These are phyloP conservation scores for Calophaca sinica DNA, from an alignment of 306 rosid genomes.

Conservation along the genomic window DNA sequence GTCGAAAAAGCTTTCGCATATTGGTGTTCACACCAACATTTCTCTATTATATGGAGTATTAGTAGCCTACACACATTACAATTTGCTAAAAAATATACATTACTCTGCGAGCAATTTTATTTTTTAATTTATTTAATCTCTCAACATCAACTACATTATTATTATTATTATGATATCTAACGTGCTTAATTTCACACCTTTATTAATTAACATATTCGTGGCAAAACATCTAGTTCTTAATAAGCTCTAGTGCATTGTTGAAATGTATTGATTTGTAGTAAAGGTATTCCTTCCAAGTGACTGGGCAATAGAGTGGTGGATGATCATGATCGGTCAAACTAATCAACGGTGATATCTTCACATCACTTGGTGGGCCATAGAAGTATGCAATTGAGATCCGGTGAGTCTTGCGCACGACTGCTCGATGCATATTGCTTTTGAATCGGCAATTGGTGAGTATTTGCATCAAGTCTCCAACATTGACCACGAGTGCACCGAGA, in stretches of 20 bases:
- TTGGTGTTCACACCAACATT: too few species aligned
- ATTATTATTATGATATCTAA: too few species aligned
- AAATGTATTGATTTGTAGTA: slow-evolving; percentile 46
- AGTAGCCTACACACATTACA: too few species aligned
- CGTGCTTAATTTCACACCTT: too few species aligned
- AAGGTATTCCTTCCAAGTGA: slow-evolving; percentile 63
- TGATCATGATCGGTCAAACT: slow-evolving; percentile 39
- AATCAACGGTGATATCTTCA: slow-evolving; percentile 45
- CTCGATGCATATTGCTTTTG: slow-evolving; percentile 56
- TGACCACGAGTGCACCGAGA: slow-evolving; percentile 54
- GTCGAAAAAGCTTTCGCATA: too few species aligned
- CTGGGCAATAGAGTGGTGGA: slow-evolving; percentile 45
- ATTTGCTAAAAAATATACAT: too few species aligned
- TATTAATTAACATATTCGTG: too few species aligned
- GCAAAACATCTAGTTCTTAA: neutral
- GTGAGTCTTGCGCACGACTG: slow-evolving; percentile 50
- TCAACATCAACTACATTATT: too few species aligned
- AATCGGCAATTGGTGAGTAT: slow-evolving; percentile 54
- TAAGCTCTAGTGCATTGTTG: slow-evolving; percentile 45
- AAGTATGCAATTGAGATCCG: slow-evolving; percentile 51
- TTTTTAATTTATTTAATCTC: too few species aligned
- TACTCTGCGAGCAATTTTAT: too few species aligned
- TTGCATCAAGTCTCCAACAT: slow-evolving; percentile 61
- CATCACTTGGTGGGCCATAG: slow-evolving; percentile 52
- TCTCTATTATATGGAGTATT: too few species aligned